phyloP scores from a whole-genome alignment of 2,329 filamentous ascomycete genomes.

The Rhexocercosporidium sp. region DNA sequence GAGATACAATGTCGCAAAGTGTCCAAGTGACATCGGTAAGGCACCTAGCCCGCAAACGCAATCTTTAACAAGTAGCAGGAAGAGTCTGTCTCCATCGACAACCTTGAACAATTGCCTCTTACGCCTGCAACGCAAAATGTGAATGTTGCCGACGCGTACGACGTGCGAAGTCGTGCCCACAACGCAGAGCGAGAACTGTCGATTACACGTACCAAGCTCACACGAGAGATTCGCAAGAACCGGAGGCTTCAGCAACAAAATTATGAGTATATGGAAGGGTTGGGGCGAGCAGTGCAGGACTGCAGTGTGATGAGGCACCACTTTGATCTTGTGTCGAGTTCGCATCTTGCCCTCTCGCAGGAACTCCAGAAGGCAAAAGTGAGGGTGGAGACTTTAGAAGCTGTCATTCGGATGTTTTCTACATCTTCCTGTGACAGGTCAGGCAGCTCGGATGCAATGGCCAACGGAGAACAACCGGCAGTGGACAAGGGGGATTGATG shows the following conservation, averaged over 20 bases:
- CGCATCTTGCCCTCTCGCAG: constrained; percentile 17
- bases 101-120: constrained; percentile 16
- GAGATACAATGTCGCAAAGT: not conserved
- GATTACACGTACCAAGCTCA: constrained; percentile 18
- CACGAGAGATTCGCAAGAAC: constrained; percentile 23
- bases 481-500: not conserved
- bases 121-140: constrained; percentile 22
- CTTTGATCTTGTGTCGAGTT: constrained; percentile 22
- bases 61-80: constrained; percentile 9
- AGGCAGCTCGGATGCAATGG: constrained; percentile 4
- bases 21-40: not conserved
- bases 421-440: constrained; percentile 1
- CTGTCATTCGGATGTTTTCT: constrained; percentile 21
- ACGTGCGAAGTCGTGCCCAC: constrained; percentile 24
- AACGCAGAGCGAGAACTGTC: constrained; percentile 22
- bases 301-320: constrained; percentile 16
- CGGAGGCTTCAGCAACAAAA: constrained; percentile 20
- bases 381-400: constrained; percentile 28
- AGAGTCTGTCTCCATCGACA: constrained; percentile 3
- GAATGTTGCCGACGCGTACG: constrained; percentile 25
- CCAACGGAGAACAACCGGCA: constrained; percentile 1
- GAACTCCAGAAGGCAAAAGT: constrained; percentile 21
- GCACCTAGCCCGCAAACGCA: constrained; percentile 7
- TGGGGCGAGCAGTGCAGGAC: constrained; percentile 14
- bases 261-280: constrained; percentile 21